phyloP scores from a whole-genome alignment of 768 basidiomycete species.

The Lanmaoa rubissima region DNA sequence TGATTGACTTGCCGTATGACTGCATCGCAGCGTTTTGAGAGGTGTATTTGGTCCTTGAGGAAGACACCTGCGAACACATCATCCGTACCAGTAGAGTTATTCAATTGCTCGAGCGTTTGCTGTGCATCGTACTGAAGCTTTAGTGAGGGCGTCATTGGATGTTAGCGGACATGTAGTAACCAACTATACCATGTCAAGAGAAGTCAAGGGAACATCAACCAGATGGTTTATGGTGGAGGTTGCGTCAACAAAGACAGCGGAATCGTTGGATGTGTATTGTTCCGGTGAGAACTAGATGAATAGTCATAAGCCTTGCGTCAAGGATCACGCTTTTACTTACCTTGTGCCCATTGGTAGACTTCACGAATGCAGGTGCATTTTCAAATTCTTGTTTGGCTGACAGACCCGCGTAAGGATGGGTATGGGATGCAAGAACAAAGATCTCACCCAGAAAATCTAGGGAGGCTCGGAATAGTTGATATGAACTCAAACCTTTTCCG shows the following conservation, averaged over 20 bases:
- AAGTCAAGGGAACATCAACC: conserved; percentile 70
- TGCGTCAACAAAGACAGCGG: conserved; percentile 74
- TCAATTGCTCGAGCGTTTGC: conserved; percentile 65
- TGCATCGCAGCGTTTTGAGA: conserved; percentile 70
- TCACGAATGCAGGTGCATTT: conserved; percentile 57
- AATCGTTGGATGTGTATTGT: conserved; percentile 50
- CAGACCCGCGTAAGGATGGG: conserved; percentile 10
- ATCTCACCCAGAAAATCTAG: conserved; percentile 78
- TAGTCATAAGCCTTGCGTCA: not conserved
- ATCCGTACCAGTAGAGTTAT: conserved; percentile 41
- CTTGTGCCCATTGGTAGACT: conserved; percentile 49
- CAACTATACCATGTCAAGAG: conserved; percentile 66
- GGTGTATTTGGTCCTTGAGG: conserved; percentile 64
- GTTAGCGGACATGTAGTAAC: not conserved
- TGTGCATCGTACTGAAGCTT: conserved; percentile 78
- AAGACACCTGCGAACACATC: conserved; percentile 75
- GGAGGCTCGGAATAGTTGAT: conserved; percentile 84
- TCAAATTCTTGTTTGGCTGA: conserved; percentile 72
- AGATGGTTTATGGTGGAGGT: conserved; percentile 76
- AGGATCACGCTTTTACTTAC: conserved; percentile 36
- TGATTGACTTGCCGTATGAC: conserved; percentile 51
- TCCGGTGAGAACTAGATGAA: conserved; percentile 53
- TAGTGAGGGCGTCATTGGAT: conserved; percentile 1
- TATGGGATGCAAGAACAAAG: not conserved
- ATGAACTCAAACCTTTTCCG: conserved; percentile 83